Percentiles rank a stretch among this genome's conserved stretches.
Conservation (phyloP, 2,329 filamentous ascomycete genomes). For the Fusarium pseudoanthophilum region DNA sequence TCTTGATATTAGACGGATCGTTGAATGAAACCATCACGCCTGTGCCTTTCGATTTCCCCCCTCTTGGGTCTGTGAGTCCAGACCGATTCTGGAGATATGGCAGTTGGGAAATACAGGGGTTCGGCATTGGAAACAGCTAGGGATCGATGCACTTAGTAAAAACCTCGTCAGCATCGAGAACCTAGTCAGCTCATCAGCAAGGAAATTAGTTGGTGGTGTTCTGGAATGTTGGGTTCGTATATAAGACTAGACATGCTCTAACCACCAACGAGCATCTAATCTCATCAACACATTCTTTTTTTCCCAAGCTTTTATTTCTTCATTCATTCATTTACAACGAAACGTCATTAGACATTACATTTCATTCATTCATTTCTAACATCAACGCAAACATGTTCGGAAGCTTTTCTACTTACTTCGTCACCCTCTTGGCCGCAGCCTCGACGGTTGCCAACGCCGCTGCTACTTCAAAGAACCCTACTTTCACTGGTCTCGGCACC, state of each 20-base stretch:
- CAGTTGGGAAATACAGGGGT: background rate
- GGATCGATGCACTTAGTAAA: background rate
- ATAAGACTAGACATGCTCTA: background rate
- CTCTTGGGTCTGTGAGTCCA: background rate
- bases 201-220: background rate
- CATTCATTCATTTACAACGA: background rate
- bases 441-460: constrained; percentile 11
- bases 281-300: constrained; percentile 12
- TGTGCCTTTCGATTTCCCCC: background rate
- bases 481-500: constrained; percentile 7
- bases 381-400: background rate
- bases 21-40: background rate
- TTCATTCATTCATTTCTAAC: background rate
- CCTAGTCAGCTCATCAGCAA: background rate
- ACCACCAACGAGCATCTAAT: background rate
- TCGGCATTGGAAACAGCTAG: background rate
- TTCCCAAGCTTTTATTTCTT: background rate
- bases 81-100: background rate
- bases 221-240: background rate
- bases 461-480: background rate
- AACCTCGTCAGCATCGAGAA: background rate
- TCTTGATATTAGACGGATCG: background rate
- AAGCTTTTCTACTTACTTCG: constrained; percentile 3
- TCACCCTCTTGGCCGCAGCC: constrained; percentile 8
- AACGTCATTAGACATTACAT: too few relatives aligned